Base-by-base conservation (phyloP, 1,284 basidiomycete genomes). In the Cerioporus squamosus region DNA sequence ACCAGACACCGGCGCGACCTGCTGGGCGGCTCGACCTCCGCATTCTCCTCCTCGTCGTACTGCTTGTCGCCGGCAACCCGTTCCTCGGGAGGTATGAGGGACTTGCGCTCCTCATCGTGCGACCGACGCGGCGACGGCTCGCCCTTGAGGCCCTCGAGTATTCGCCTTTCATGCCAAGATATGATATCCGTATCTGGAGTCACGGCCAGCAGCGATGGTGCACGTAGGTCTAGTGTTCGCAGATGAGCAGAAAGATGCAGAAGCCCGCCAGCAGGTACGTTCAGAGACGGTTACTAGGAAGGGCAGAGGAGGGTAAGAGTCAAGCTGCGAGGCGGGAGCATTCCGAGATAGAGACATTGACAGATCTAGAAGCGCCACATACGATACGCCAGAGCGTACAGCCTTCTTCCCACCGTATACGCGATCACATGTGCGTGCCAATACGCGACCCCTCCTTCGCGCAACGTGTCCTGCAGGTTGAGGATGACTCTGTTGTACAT, bases 81-180 rank as follows among this genome's bases (percentile, higher is more conserved):
- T 18, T 68, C 64, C 42, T 66, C 62, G 29, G 70, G 74, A 42
- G 75, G 72, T 10, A 80, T 72, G 20, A 81, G 71, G 14, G 79
- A 78, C 64, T 78, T 70, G 53, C 74, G 74, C 66, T 81, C 79
- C 60, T 80, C 78, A 24, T 50, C 55, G 10, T 40, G 31, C 7
- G 59, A 59, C 14, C 42, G 53, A 12, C 57, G 44, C 24, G 59
- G 55, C 15, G 59, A 43, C 44, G 40, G 17, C 23, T 22, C 49
- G 49, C 38, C 23, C 49, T 51, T 51, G 7, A 58, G 45, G n/a
- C n/a, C 40, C 58, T 55, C 29, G 42, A 49, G 42, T 60, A 63
- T 36, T 57, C 51, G 8, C 42, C 55, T 29, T 60, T 57, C 58
- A 58, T 60, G 10, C 18, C 38, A 4, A 18, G 26, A 14, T 17